Conservation (phyloP, 192 early-diverging fungal genomes). For the Mortierella alpina region DNA sequence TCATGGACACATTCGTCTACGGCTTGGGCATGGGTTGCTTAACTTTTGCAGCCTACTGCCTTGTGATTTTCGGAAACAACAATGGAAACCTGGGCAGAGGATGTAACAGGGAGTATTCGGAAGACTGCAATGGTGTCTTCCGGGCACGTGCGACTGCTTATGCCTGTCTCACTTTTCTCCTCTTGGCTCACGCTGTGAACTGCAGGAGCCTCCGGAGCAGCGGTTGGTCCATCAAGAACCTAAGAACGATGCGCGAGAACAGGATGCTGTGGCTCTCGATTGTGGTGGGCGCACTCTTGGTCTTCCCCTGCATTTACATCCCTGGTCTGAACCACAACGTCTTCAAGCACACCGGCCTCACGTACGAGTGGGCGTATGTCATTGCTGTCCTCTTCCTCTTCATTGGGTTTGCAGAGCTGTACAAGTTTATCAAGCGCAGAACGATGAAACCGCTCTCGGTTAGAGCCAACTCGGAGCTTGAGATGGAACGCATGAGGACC, state of each 20-base stretch:
- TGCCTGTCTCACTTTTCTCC: conserved; percentile 73
- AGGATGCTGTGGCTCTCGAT: conserved; percentile 62
- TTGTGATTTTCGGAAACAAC: conserved; percentile 72
- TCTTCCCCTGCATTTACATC: conserved; percentile 34
- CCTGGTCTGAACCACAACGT: conserved; percentile 51
- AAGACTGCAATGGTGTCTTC: conserved; percentile 71
- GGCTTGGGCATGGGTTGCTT: conserved; percentile 73
- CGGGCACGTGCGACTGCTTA: conserved; percentile 79
- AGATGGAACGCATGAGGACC: conserved; percentile 40
- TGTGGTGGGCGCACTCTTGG: conserved; percentile 60
- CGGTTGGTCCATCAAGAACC: conserved; percentile 57
- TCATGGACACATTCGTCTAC: conserved; percentile 77
- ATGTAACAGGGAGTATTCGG: conserved; percentile 58
- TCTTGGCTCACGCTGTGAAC: conserved; percentile 83
- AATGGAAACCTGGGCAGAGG: conserved; percentile 66
- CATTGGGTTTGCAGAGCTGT: conserved; percentile 34
- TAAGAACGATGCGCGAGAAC: conserved; percentile 33
- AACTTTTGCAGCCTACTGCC: conserved; percentile 70
- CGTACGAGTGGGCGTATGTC: conserved; percentile 44
- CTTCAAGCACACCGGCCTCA: conserved; percentile 42
- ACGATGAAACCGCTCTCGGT: conserved; percentile 41
- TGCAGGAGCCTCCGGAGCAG: conserved; percentile 76
- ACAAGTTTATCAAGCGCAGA: conserved; percentile 51
- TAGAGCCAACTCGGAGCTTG: conserved; percentile 5
- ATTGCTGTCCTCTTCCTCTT: conserved; percentile 23